These are phyloP conservation scores for Aureobasidium sp. DNA, from an alignment of 2,329 filamentous ascomycete genomes.

Conservation along the genomic window DNA sequence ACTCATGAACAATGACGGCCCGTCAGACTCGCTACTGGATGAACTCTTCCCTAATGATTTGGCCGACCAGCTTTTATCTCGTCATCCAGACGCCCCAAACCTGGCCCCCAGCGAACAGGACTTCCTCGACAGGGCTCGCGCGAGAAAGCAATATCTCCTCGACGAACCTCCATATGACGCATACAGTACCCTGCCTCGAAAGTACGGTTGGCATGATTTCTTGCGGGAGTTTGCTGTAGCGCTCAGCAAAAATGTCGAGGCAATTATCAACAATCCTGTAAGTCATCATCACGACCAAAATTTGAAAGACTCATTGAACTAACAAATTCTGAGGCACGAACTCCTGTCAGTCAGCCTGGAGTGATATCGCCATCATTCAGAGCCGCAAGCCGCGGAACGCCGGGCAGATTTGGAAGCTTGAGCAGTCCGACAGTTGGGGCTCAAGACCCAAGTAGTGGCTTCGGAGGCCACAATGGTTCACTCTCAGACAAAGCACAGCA, in stretches of 20 bases:
- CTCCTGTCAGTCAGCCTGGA: constrained; percentile 6
- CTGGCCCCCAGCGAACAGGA: constrained; percentile 53
- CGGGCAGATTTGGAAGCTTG: neutral
- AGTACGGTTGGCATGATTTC: constrained; percentile 59
- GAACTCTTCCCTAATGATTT: constrained; percentile 54
- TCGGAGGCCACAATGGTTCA: neutral
- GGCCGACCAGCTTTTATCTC: constrained; percentile 45
- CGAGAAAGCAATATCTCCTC: constrained; percentile 51
- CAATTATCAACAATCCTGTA: constrained; percentile 28
- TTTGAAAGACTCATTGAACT: neutral
- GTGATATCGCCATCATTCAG: neutral
- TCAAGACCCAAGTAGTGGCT: neutral
- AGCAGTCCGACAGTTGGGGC: neutral
- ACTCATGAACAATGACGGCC: constrained; percentile 49
- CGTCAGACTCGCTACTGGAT: constrained; percentile 50
- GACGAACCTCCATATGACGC: constrained; percentile 38
- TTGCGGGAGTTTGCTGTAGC: constrained; percentile 51
- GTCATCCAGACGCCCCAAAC: constrained; percentile 46
- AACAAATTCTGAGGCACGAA: constrained; percentile 3
- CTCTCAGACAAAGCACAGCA: neutral
- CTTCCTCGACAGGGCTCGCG: constrained; percentile 49
- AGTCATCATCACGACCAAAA: neutral
- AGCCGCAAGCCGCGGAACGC: neutral
- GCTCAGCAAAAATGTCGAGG: constrained; percentile 51
- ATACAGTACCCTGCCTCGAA: constrained; percentile 46